A percentile compares a stretch with the other conserved stretches of the same genome.
Evolutionary conservation across 345 rosid species (phyloP).

Genomic region (Citrus reticulata): DNA sequence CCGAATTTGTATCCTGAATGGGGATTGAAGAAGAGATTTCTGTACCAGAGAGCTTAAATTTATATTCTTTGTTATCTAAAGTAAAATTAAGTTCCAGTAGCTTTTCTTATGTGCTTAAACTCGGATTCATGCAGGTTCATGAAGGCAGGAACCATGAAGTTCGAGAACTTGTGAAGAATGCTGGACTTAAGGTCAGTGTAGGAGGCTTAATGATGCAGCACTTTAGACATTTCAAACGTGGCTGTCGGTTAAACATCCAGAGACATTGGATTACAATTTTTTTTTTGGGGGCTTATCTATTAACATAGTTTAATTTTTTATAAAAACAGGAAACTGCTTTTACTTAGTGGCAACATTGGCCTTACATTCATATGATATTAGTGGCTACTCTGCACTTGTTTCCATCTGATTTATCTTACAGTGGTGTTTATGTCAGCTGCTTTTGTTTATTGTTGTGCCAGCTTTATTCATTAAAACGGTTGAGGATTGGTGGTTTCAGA

Average conservation of each 20-base stretch:
- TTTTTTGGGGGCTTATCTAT: background rate
- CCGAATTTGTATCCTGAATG: background rate
- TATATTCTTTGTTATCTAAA: background rate
- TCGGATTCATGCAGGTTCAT: slow-evolving; percentile 58
- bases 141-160: slow-evolving; percentile 98
- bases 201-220: background rate
- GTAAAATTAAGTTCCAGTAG: background rate
- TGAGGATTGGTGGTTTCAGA: slow-evolving; percentile 86
- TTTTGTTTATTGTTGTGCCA: slow-evolving; percentile 27
- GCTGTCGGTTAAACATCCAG: background rate
- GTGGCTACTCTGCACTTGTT: background rate
- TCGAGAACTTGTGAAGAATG: slow-evolving; percentile 87
- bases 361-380: background rate
- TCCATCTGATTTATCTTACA: background rate
- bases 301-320: background rate
- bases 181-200: slow-evolving; percentile 89
- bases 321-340: background rate
- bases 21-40: background rate
- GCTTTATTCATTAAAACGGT: slow-evolving; percentile 77
- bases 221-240: background rate
- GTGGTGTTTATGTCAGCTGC: background rate
- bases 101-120: slow-evolving; percentile 1
- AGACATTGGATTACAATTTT: background rate
- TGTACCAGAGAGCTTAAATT: background rate
- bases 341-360: background rate